Percentiles rank a stretch among this genome's conserved stretches.
These are phyloP conservation scores for Dactylis glomerata DNA, from an alignment of 176 grass and related monocot species.

Conservation along the genomic window DNA sequence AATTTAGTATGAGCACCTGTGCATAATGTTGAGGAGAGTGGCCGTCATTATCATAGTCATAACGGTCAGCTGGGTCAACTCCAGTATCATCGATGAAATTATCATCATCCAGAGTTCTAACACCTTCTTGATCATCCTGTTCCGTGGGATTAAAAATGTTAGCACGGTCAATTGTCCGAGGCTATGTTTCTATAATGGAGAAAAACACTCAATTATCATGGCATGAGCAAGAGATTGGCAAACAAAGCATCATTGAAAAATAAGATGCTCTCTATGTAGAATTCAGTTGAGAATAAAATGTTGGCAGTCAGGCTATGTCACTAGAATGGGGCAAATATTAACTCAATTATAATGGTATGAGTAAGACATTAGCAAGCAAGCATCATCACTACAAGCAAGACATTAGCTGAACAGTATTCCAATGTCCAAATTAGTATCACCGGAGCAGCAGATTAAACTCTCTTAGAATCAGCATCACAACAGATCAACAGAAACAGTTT, in stretches of 20 bases:
- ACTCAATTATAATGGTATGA: neutral
- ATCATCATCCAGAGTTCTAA: conserved; percentile 86
- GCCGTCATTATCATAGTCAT: conserved; percentile 78
- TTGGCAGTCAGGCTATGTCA: neutral
- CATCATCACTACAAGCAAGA: neutral
- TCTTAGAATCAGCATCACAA: neutral
- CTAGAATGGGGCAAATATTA: neutral
- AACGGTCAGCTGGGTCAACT: conserved; percentile 81
- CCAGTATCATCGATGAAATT: conserved; percentile 95
- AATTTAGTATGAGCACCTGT: conserved; percentile 52
- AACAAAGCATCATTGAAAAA: neutral
- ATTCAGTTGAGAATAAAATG: neutral
- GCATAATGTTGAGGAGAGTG: conserved; percentile 59
- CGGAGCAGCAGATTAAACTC: neutral
- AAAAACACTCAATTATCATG: neutral
- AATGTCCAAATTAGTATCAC: neutral
- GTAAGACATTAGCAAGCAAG: neutral
- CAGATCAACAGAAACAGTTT: neutral
- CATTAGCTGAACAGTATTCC: neutral
- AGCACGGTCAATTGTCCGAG: neutral
- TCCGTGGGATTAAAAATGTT: conserved; percentile 13
- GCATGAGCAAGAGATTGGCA: neutral
- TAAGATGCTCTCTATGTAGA: neutral
- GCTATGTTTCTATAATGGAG: neutral
- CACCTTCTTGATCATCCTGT: conserved; percentile 97